Evolutionary conservation across 2,329 filamentous ascomycete species (phyloP).

Genomic region (Cladosporium cucumerinum): DNA sequence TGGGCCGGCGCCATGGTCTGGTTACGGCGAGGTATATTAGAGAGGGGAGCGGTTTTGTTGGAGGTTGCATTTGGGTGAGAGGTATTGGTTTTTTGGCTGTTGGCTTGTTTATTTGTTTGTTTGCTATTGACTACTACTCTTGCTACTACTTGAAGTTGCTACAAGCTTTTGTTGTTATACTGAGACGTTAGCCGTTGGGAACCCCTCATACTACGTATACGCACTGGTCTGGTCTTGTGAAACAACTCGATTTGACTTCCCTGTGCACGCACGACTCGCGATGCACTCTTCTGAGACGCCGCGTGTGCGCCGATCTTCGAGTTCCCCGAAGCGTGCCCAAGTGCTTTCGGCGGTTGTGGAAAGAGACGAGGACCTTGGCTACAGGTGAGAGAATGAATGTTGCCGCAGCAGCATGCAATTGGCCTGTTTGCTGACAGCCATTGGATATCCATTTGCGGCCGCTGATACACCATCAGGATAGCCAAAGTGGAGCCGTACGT

Average conservation of each 20-base stretch:
- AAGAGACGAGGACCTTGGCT: background rate
- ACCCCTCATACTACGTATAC: background rate
- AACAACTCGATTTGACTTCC: background rate
- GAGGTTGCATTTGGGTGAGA: background rate
- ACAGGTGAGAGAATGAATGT: background rate
- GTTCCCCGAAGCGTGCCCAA: background rate
- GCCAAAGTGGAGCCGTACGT: conserved; percentile 6
- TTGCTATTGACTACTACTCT: background rate
- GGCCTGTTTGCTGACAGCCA: background rate
- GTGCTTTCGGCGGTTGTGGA: background rate
- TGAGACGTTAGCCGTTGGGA: background rate
- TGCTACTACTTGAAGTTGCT: background rate
- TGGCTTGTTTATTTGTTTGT: background rate
- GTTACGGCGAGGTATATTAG: background rate
- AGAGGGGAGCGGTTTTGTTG: background rate
- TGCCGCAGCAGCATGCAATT: background rate
- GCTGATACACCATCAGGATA: background rate
- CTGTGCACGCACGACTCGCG: background rate
- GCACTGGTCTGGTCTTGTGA: background rate
- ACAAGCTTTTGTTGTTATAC: background rate
- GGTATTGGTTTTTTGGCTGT: background rate
- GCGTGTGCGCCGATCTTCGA: background rate
- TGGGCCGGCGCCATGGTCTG: background rate
- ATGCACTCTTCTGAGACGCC: background rate
- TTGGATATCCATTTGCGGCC: background rate